phyloP scores from a whole-genome alignment of 352 stramenopile species.

The Phytophthora citricola region DNA sequence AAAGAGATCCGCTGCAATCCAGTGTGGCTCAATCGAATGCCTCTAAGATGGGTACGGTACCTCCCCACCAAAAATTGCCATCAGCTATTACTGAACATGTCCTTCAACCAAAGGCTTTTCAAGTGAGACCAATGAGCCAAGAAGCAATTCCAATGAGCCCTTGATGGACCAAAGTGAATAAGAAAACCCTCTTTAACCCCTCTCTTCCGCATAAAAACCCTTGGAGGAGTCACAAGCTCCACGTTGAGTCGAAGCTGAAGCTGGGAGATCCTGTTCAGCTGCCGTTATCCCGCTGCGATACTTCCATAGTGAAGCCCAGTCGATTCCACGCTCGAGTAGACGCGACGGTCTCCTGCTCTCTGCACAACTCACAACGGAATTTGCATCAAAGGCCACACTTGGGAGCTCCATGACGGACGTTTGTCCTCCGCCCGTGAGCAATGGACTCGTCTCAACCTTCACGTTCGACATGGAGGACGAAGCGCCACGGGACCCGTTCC shows the following conservation, averaged over 20 bases:
- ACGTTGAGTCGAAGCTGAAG: slow-evolving; percentile 17
- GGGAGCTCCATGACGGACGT: slow-evolving; percentile 25
- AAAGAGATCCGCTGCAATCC: slow-evolving; percentile 13
- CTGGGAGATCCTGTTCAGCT: slow-evolving; percentile 21
- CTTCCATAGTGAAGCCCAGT: slow-evolving; percentile 27
- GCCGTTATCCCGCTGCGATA: slow-evolving; percentile 28
- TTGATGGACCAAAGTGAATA: slow-evolving; percentile 9
- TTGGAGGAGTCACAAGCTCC: neutral
- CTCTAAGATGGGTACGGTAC: slow-evolving; percentile 27
- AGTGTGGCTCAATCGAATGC: slow-evolving; percentile 19
- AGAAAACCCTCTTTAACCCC: slow-evolving; percentile 2
- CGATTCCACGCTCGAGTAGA: slow-evolving; percentile 18
- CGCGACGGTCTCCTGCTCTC: slow-evolving; percentile 3
- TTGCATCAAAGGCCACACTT: slow-evolving; percentile 9
- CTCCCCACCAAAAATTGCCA: slow-evolving; percentile 28
- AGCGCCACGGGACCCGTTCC: slow-evolving; percentile 14
- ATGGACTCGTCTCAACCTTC: slow-evolving; percentile 36
- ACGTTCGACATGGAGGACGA: slow-evolving; percentile 52
- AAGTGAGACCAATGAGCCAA: no score
- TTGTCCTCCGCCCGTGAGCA: slow-evolving; percentile 24
- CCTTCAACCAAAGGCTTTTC: no score
- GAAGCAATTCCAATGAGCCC: no score
- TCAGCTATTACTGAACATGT: neutral
- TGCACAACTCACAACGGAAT: slow-evolving; percentile 31
- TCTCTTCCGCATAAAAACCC: slow-evolving; percentile 16